Evolutionary conservation across 495 filamentous ascomycete genomes (phyloP).

Genomic region (Penicillium bovifimosum): DNA sequence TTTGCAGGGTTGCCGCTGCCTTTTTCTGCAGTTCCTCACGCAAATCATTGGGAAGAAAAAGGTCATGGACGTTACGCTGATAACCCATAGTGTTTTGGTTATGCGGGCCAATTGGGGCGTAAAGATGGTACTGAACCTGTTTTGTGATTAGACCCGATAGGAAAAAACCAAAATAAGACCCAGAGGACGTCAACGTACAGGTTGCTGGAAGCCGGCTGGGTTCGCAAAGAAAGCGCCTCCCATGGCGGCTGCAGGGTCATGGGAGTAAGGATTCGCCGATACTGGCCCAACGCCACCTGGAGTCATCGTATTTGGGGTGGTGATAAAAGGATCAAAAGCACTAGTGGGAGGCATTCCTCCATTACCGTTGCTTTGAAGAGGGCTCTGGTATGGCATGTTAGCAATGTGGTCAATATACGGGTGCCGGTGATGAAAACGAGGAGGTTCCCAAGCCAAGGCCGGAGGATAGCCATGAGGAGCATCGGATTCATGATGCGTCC

Average conservation of each 20-base stretch:
- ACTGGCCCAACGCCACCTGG: conserved; percentile 42
- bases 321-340: conserved; percentile 57
- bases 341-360: conserved; percentile 26
- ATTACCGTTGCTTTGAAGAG: conserved; percentile 42
- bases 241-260: conserved; percentile 50
- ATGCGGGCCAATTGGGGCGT: conserved; percentile 80
- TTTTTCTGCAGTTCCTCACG: conserved; percentile 89
- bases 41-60: conserved; percentile 80
- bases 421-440: background rate
- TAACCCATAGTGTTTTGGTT: conserved; percentile 71
- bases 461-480: too few species aligned
- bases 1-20: conserved; percentile 75
- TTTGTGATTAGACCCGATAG: conserved; percentile 4
- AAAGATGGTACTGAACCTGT: conserved; percentile 85
- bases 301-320: conserved; percentile 47
- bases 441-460: too few species aligned
- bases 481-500: too few species aligned
- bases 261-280: conserved; percentile 62
- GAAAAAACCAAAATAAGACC: background rate
- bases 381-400: conserved; percentile 23
- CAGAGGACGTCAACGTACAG: conserved; percentile 43
- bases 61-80: conserved; percentile 78
- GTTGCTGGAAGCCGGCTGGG: conserved; percentile 56
- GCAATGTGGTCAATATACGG: background rate
- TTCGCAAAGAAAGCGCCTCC: conserved; percentile 52